Base-by-base conservation (phyloP, 768 basidiomycete species). In the Mycena rebaudengoi region DNA sequence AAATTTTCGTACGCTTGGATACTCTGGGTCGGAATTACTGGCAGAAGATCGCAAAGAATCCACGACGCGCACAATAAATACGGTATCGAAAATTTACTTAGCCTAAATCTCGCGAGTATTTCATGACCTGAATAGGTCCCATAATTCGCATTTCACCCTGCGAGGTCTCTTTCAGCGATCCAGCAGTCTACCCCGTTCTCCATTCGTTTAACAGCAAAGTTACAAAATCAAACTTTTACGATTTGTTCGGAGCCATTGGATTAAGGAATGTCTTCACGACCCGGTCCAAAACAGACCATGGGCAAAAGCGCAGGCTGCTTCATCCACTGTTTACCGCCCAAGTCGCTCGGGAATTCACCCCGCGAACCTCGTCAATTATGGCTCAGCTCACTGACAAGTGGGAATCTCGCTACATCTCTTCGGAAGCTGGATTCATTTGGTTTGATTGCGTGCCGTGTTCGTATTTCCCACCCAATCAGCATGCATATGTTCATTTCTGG, bases 271-370 rank as follows among this genome's bases (percentile, higher is more conserved):
- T 65, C 33, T 85, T 86, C 79, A 85, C 83, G 70, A 82, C 83
- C 13, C 79, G 85, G 18, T 75, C 82, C 44, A 82, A 62, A 23
- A 28, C 59, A 13, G 86, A 89, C 55, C 88, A 90, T 71, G 82
- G 86, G 11, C 80, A 89, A 25, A 90, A 89, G 76, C 81, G 88
- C 73, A 89, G 89, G 76, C 87, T 91, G 37, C 85, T 91, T 21
- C 86, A 87, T 2, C 78, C 83, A 60, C 83, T 86, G 65, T 85
- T 86, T 74, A 83, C 83, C 14, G 80, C 85, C 67, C 86, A 89
- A 74, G 85, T 72, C 41, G 85, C 90, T 0, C 73, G 87, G 48
- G 84, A 86, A 62, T 90, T 91, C 60, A 86, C 88, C 68, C 82
- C 83, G 0, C 80, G 86, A 64, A 79, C 87, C 23, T 73, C 74